Conservation (phyloP, 805 yeast species). For the Ogataea methanolica region DNA sequence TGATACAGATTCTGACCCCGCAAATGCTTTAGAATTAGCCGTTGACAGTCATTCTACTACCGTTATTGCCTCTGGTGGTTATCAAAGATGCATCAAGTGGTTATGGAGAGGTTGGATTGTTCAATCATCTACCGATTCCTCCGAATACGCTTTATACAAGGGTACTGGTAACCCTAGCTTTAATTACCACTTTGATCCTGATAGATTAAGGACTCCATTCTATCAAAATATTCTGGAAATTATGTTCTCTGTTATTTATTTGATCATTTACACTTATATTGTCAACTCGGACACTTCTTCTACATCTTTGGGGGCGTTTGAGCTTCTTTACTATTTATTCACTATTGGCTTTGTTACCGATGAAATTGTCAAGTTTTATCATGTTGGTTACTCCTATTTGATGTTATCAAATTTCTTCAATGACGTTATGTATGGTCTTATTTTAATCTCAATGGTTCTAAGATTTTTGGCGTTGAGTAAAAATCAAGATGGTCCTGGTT, state of each 20-base stretch:
- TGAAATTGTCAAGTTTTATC: slow-evolving; percentile 67
- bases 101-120: slow-evolving; percentile 92
- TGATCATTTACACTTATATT: slow-evolving; percentile 56
- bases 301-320: slow-evolving; percentile 39
- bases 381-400: slow-evolving; percentile 66
- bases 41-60: slow-evolving; percentile 78
- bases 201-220: slow-evolving; percentile 76
- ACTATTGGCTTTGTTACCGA: slow-evolving; percentile 65
- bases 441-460: slow-evolving; percentile 48
- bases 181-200: slow-evolving; percentile 69
- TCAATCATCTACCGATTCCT: slow-evolving; percentile 66
- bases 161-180: slow-evolving; percentile 53
- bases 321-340: slow-evolving; percentile 55
- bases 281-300: slow-evolving; percentile 52
- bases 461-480: slow-evolving; percentile 42
- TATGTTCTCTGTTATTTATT: slow-evolving; percentile 56
- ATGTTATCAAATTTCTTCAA: slow-evolving; percentile 80
- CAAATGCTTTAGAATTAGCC: slow-evolving; percentile 79
- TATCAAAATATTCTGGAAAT: slow-evolving; percentile 78
- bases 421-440: slow-evolving; percentile 58
- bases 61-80: slow-evolving; percentile 76
- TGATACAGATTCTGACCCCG: slow-evolving; percentile 57
- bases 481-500: slow-evolving; percentile 15
- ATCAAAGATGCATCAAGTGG: slow-evolving; percentile 84
- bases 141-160: slow-evolving; percentile 60